Evolutionary conservation across 2,329 filamentous ascomycete genomes (phyloP), one percentile per base, ranked within the genome.

Genomic region (Botrytis hyacinthi): DNA sequence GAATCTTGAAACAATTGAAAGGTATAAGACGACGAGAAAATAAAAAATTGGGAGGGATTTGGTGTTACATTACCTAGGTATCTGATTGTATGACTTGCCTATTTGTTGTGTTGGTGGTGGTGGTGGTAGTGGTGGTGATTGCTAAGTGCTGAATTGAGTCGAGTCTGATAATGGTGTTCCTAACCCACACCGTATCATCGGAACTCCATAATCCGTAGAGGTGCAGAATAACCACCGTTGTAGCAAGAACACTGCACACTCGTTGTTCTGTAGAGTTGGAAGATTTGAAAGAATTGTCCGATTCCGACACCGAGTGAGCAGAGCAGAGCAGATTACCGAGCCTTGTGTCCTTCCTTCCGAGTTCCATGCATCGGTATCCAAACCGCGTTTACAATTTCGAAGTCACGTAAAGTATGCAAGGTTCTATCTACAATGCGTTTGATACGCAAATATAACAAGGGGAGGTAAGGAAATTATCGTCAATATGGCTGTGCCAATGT

Each of bases 21-120:
- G 57, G 66, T 57, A 68, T 37, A 54, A 26, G 48, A 68, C 40
- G 66, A 57, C 40, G 66, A 68, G 44, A 18, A 26, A 72, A 72
- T 35, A 48, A 60, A 60, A 48, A 35, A 48, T 57, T 44, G 62
- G 70, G 51, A 71, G 60, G 59, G 57, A 42, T 42, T 46, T 72
- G 46, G 71, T 68, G 71, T 72, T 72, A 72, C 71, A 72, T 72
- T 72, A 72, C 71, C 71, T 68, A 60, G 37, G 6, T 37, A 48
- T 70, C 26, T 68, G 66, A 68, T 72, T 72, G 70, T 72, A 72
- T 72, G 54, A 72, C 70, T 68, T 72, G 65, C 70, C 70, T 54
- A 72, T 67, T 42, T 60, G 54, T 51, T 72, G 40, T 44, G 48
- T 44, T 67, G 46, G 40, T 60, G 46, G 59, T 40, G 42, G 57